A percentile compares a stretch with the other conserved stretches of the same genome.
These are phyloP conservation scores for Apiotrichum siamense DNA, from an alignment of 1,284 basidiomycete species.

Conservation along the genomic window DNA sequence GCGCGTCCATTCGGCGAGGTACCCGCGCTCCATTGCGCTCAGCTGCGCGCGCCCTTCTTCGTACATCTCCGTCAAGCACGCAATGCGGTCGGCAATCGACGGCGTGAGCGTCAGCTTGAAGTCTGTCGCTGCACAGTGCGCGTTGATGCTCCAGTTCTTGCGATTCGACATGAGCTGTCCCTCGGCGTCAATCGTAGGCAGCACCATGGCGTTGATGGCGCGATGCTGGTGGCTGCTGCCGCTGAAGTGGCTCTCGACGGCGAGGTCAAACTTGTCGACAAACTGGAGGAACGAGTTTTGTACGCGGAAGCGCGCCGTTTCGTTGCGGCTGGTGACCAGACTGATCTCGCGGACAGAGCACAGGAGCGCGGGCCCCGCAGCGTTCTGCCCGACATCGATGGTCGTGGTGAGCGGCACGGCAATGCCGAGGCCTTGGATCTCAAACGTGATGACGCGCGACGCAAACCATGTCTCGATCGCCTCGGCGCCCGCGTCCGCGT, in stretches of 20 bases:
- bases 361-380: conserved; percentile 66
- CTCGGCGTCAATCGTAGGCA: conserved; percentile 63
- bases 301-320: conserved; percentile 69
- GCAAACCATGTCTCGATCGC: conserved; percentile 57
- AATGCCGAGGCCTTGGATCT: conserved; percentile 66
- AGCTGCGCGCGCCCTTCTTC: conserved; percentile 71
- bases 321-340: conserved; percentile 67
- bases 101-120: conserved; percentile 81
- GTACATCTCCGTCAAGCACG: conserved; percentile 78
- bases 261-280: conserved; percentile 72
- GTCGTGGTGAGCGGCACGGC: conserved; percentile 62
- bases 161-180: conserved; percentile 60
- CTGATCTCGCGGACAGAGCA: conserved; percentile 68
- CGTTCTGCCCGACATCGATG: conserved; percentile 52
- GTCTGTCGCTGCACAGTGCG: conserved; percentile 71
- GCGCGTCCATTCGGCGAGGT: conserved; percentile 36
- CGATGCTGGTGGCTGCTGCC: conserved; percentile 59
- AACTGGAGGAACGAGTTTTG: conserved; percentile 75
- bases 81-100: conserved; percentile 68
- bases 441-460: conserved; percentile 59
- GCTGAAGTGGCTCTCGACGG: conserved; percentile 61
- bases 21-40: conserved; percentile 54
- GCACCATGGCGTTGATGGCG: conserved; percentile 63
- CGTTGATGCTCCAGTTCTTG: conserved; percentile 56
- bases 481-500: not conserved